Evolutionary conservation across 2,329 filamentous ascomycete species (phyloP).

Genomic region (Balansia obtecta): DNA sequence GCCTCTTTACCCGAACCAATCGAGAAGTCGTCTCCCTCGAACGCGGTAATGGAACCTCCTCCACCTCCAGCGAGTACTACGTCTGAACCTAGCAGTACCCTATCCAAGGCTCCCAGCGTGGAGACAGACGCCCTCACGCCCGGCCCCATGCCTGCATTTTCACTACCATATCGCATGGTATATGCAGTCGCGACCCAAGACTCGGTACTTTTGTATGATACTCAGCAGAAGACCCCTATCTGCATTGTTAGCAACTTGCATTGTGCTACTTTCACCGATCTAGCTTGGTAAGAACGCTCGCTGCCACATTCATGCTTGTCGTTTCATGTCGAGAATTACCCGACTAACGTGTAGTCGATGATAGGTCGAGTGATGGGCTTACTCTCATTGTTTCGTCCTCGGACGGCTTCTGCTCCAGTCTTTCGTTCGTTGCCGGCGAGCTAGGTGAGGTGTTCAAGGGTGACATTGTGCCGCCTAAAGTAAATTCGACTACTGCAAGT

Average conservation of each 20-base stretch:
- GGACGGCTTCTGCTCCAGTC: constrained; percentile 89
- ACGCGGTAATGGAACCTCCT: constrained; percentile 72
- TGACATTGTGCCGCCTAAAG: constrained; percentile 42
- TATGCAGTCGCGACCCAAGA: constrained; percentile 97
- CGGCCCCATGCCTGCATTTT: constrained; percentile 61
- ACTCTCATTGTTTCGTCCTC: constrained; percentile 87
- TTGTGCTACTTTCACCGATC: constrained; percentile 92
- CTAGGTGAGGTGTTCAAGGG: constrained; percentile 71
- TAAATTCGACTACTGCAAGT: constrained; percentile 25
- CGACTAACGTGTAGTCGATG: constrained; percentile 16
- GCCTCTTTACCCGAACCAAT: constrained; percentile 73
- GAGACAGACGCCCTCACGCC: constrained; percentile 38
- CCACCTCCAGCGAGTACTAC: constrained; percentile 44
- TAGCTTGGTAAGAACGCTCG: constrained; percentile 62
- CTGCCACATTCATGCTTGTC: neutral
- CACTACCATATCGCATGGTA: constrained; percentile 81
- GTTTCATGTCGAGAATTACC: neutral
- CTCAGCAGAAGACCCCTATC: constrained; percentile 86
- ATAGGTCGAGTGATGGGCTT: constrained; percentile 36
- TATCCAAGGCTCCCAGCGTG: constrained; percentile 34
- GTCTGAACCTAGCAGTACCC: constrained; percentile 34
- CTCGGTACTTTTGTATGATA: constrained; percentile 89
- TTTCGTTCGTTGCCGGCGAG: constrained; percentile 75
- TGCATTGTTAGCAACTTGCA: constrained; percentile 95
- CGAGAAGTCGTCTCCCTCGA: constrained; percentile 43